phyloP scores from a whole-genome alignment of 2,329 filamentous ascomycete genomes.

The Colletotrichum melonis region DNA sequence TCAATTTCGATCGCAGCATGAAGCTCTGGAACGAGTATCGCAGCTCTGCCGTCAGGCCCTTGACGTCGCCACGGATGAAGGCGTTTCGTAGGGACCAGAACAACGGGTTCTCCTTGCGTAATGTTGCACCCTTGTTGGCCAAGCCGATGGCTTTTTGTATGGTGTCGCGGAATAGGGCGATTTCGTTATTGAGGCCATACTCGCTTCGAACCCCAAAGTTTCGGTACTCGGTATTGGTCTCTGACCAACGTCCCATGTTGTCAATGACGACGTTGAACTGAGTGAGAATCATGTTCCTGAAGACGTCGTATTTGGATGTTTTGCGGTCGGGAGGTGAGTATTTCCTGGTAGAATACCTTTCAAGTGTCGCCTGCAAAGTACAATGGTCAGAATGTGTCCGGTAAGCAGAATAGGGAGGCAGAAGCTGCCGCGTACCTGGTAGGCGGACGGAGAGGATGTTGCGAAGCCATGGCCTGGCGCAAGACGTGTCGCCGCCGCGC shows the following conservation, averaged over 20 bases:
- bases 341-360: background rate
- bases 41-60: conserved; percentile 67
- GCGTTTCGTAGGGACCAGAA: conserved; percentile 70
- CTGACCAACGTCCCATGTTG: conserved; percentile 32
- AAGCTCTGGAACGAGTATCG: conserved; percentile 77
- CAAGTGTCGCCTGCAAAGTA: background rate
- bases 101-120: conserved; percentile 60
- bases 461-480: conserved; percentile 31
- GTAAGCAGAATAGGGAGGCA: background rate
- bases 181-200: conserved; percentile 57
- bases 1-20: conserved; percentile 66
- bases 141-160: conserved; percentile 58
- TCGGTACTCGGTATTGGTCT: conserved; percentile 28
- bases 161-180: conserved; percentile 56
- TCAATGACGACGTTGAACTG: conserved; percentile 34
- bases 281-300: conserved; percentile 33
- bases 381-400: background rate
- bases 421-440: conserved; percentile 18
- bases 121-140: conserved; percentile 52
- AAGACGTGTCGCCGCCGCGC: conserved; percentile 18
- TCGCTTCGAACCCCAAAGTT: conserved; percentile 42
- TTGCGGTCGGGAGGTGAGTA: background rate
- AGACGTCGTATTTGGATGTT: conserved; percentile 31
- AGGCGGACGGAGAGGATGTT: conserved; percentile 24
- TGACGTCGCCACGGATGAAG: conserved; percentile 64